Evolutionary conservation across 257 asterid genomes (phyloP).

Genomic region (Schizonepeta tenuifolia): DNA sequence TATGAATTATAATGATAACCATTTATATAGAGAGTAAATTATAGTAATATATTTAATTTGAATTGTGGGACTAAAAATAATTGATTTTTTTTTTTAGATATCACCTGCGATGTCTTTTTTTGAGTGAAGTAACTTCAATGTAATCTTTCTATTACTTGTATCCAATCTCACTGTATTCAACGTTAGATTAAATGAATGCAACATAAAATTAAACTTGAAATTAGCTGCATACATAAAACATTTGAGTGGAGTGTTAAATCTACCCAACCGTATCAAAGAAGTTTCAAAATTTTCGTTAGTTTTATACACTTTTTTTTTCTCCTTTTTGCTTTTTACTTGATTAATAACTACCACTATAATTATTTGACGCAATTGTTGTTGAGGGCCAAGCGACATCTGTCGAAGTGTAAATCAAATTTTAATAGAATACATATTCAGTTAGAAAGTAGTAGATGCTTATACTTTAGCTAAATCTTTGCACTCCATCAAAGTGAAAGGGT

Average conservation of each 20-base stretch:
- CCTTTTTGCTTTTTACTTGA: not conserved
- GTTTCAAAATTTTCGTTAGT: not conserved
- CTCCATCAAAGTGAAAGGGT: not conserved
- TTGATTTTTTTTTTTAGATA: too few species aligned
- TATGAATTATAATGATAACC: too few species aligned
- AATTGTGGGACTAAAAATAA: too few species aligned
- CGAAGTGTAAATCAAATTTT: not conserved
- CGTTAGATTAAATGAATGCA: not conserved
- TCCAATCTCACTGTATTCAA: not conserved
- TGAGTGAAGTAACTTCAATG: too few species aligned
- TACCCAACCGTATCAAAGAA: not conserved
- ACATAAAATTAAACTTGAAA: not conserved
- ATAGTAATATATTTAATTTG: too few species aligned
- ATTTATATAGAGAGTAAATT: too few species aligned
- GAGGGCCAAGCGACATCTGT: slow-evolving; percentile 7
- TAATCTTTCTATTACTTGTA: not conserved
- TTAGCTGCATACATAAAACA: not conserved
- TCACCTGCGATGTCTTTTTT: too few species aligned
- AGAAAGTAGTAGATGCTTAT: slow-evolving; percentile 14
- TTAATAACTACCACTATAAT: not conserved
- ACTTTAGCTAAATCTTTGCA: not conserved
- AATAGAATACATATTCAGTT: not conserved
- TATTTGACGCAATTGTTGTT: not conserved
- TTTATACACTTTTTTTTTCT: not conserved
- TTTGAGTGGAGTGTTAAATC: not conserved